A percentile compares a stretch with the other conserved stretches of the same genome.
These are phyloP conservation scores for Psilocybe subaeruginosa DNA, from an alignment of 768 basidiomycete genomes.

Conservation along the genomic window DNA sequence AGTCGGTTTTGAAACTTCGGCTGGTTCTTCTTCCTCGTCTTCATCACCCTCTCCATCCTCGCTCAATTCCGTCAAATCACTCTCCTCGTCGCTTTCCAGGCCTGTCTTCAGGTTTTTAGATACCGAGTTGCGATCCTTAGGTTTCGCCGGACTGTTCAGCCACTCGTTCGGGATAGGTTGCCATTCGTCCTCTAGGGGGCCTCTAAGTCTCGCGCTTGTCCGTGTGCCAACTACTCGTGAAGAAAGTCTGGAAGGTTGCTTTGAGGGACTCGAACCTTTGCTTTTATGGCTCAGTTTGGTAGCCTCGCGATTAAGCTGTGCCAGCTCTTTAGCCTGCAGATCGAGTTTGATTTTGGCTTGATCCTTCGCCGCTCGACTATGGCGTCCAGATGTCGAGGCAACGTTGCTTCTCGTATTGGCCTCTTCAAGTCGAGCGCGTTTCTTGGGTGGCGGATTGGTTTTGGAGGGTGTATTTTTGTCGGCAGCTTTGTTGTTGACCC, in stretches of 20 bases:
- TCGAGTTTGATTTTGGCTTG: conserved; percentile 73
- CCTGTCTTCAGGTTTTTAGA: conserved; percentile 41
- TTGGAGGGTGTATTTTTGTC: conserved; percentile 8
- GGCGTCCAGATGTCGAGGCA: conserved; percentile 37
- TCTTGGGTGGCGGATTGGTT: conserved; percentile 10
- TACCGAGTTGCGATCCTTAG: conserved; percentile 19
- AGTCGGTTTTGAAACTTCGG: not conserved
- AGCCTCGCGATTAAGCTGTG: conserved; percentile 60
- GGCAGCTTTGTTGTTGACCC: conserved; percentile 20
- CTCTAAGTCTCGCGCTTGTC: conserved; percentile 67
- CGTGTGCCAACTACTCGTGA: conserved; percentile 57
- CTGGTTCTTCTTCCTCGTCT: conserved; percentile 27
- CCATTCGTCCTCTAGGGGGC: conserved; percentile 68
- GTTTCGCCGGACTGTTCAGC: conserved; percentile 39
- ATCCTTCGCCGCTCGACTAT: conserved; percentile 67
- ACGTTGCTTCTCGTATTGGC: not conserved
- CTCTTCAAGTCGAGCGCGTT: conserved; percentile 16
- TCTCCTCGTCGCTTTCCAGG: conserved; percentile 64
- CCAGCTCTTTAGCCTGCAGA: conserved; percentile 69
- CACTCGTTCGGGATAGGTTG: conserved; percentile 81
- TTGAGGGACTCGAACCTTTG: conserved; percentile 10
- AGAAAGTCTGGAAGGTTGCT: conserved; percentile 12
- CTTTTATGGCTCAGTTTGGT: conserved; percentile 21
- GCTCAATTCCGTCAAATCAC: conserved; percentile 77
- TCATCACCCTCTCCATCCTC: conserved; percentile 47